Evolutionary conservation across 192 early-diverging fungal species (phyloP), one percentile per base, ranked within the genome.

Genomic region (Coemansia javaensis): DNA sequence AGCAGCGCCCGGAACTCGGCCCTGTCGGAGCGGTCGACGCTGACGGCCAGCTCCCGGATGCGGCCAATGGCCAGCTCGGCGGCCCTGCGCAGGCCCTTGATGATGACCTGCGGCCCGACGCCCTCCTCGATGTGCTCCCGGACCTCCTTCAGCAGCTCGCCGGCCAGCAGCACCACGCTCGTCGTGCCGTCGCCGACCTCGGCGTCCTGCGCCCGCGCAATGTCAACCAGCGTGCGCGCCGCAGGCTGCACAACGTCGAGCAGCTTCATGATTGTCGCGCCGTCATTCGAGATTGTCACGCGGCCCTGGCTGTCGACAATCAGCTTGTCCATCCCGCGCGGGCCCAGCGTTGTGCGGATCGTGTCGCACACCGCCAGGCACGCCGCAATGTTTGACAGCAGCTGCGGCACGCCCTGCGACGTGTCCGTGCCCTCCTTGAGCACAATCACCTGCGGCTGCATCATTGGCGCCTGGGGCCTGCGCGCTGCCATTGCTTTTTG

Each of bases 151-250:
- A 99, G 75, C 40, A 99, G 77, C 77, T 99, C 96, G 52, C 91
- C 94, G 23, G 96, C 96, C 38, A 99, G 77, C 31, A 99, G 81
- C 23, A 94, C 92, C 23, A 99, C 96, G 76, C 88, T 91, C 14
- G 96, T 99, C 25, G 96, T 99, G 48, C 96, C 96, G 53, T 99
- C 96, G 36, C 96, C 96, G 21, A 96, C 94, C 81, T 99, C 96
- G 1, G 92, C 96, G 75, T 99, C 96, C 82, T 99, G 96, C 24
- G 94, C 86, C 21, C 94, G 80, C 30, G 93, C 93, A 75, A 99
- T 97, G 66, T 99, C 96, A 17, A 99, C 96, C 32, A 99, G 78
- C 2, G 92, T 93, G 75, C 94, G 96, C 54, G 92, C 96, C 25
- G 96, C 96, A 27, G 96, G 96, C 69, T 99, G 96, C 25, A 96